Evolutionary conservation across 176 grass and related monocot genomes (phyloP).

Genomic region (Zea mays): Zm-B73-REFERENCE-NAM-5.0 NC_050103.1:137177501-137178000

Average conservation of each 20-base stretch:
- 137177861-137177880: neutral
- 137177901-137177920: no score
- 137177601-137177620: neutral
- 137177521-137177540: neutral
- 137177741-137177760: neutral
- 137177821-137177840: neutral
- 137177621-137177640: neutral
- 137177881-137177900: neutral
- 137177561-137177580: neutral
- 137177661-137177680: neutral
- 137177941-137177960: neutral
- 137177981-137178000: no score
- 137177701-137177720: neutral
- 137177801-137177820: neutral
- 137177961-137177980: neutral
- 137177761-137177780: neutral
- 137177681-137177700: neutral
- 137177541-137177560: neutral
- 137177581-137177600: neutral
- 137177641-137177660: neutral
- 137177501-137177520: neutral
- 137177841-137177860: neutral
- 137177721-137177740: neutral
- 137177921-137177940: no score
- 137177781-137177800: neutral